phyloP scores from a whole-genome alignment of 257 asterid species.

The Ophiorrhiza pumila region DNA sequence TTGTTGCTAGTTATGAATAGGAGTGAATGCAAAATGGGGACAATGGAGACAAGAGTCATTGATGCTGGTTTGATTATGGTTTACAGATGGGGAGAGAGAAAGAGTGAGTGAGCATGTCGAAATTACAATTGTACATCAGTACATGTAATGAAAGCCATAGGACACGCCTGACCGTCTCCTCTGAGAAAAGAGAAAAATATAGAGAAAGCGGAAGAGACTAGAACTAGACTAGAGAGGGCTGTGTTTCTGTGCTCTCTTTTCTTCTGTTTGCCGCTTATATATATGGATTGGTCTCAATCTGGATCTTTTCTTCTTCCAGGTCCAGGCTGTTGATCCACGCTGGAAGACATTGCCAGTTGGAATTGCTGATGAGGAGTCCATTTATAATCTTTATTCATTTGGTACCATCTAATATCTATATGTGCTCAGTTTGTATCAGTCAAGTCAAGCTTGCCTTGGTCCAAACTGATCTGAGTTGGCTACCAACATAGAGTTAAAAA shows the following conservation, averaged over 20 bases:
- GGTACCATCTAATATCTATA: too few relatives aligned
- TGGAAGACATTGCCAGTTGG: constrained; percentile 20
- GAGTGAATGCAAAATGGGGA: constrained; percentile 27
- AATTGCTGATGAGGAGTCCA: constrained; percentile 19
- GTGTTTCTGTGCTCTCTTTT: constrained; percentile 18
- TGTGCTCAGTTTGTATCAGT: too few relatives aligned
- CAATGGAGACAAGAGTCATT: constrained; percentile 53
- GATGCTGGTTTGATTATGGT: constrained; percentile 33
- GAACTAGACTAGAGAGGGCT: constrained; percentile 1
- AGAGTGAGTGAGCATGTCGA: not conserved
- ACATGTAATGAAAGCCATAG: constrained; percentile 24
- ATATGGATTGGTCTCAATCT: not conserved
- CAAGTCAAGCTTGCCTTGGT: too few relatives aligned
- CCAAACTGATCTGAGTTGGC: too few relatives aligned
- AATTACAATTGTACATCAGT: not conserved
- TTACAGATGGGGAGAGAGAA: constrained; percentile 23
- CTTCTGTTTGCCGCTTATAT: constrained; percentile 15
- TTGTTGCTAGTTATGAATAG: constrained; percentile 14
- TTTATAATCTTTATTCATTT: not conserved
- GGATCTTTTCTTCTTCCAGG: not conserved
- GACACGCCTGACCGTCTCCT: constrained; percentile 31
- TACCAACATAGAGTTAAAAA: too few relatives aligned
- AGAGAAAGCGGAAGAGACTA: constrained; percentile 2
- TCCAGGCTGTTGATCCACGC: constrained; percentile 15
- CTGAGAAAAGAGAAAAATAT: not conserved